These are phyloP conservation scores for Fusarium denticulatum DNA, from an alignment of 2,329 filamentous ascomycete species.

Conservation along the genomic window DNA sequence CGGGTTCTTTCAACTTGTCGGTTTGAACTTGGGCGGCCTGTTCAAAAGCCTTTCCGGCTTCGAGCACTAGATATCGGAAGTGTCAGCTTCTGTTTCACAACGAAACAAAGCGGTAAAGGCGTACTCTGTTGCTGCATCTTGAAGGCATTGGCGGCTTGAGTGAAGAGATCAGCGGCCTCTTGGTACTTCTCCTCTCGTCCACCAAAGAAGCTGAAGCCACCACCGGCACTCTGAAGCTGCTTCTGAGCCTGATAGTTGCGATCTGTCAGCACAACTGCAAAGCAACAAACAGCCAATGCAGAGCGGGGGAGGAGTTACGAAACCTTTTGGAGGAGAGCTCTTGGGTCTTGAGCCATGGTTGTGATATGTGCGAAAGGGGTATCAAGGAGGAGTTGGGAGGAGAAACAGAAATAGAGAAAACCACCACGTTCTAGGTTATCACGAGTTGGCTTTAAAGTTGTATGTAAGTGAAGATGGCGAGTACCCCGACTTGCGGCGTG, in stretches of 20 bases:
- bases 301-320: constrained; percentile 37
- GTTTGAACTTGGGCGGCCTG: constrained; percentile 84
- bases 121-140: constrained; percentile 85
- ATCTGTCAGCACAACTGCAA: constrained; percentile 14
- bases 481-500: constrained; percentile 21
- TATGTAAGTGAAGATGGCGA: constrained; percentile 27
- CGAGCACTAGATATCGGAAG: constrained; percentile 68
- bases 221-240: constrained; percentile 74
- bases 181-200: constrained; percentile 89
- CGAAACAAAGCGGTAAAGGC: constrained; percentile 37
- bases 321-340: constrained; percentile 82
- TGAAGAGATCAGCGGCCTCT: constrained; percentile 86
- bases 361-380: constrained; percentile 14
- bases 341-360: constrained; percentile 79
- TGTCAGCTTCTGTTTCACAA: constrained; percentile 15
- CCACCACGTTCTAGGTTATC: constrained; percentile 29
- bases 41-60: constrained; percentile 89
- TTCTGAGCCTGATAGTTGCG: constrained; percentile 79
- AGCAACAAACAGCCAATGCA: constrained; percentile 8
- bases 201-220: constrained; percentile 91
- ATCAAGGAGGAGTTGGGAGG: constrained; percentile 6
- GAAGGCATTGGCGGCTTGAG: constrained; percentile 91
- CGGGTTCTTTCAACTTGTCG: constrained; percentile 85
- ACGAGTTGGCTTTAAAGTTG: constrained; percentile 18
- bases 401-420: constrained; percentile 1